Evolutionary conservation across 2,329 filamentous ascomycete species (phyloP).

Genomic region (Didymella glomerata): DNA sequence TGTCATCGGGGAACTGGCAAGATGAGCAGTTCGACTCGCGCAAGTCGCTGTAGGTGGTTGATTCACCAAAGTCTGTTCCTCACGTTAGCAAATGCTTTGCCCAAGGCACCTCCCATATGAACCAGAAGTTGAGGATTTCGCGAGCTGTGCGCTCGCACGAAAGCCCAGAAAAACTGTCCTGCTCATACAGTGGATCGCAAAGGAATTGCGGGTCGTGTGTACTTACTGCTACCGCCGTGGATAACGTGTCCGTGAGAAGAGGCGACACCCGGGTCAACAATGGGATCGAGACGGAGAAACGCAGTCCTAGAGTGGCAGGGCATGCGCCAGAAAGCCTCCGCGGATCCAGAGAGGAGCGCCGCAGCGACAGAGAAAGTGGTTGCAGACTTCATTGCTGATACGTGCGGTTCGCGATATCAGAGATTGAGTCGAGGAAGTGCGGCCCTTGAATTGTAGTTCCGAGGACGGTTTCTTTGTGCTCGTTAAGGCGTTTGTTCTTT

Average conservation of each 20-base stretch:
- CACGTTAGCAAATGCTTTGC: conserved; percentile 34
- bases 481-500: conserved; percentile 6
- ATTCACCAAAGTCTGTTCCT: conserved; percentile 63
- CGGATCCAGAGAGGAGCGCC: conserved; percentile 47
- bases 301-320: conserved; percentile 70
- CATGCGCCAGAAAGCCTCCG: conserved; percentile 76
- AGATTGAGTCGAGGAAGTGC: conserved; percentile 6
- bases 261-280: conserved; percentile 42
- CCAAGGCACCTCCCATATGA: conserved; percentile 8
- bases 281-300: conserved; percentile 64
- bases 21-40: conserved; percentile 73
- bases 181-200: conserved; percentile 20
- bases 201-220: conserved; percentile 16
- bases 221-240: conserved; percentile 60
- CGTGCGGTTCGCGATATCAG: conserved; percentile 15
- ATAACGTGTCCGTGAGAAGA: conserved; percentile 46
- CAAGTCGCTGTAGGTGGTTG: conserved; percentile 69
- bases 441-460: conserved; percentile 6
- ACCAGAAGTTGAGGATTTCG: conserved; percentile 6
- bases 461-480: conserved; percentile 6
- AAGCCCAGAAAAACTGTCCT: conserved; percentile 9
- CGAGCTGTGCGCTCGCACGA: not conserved
- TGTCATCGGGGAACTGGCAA: conserved; percentile 60
- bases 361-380: conserved; percentile 39
- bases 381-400: conserved; percentile 43